Conservation (phyloP, 495 filamentous ascomycete species). For the Xylaria flabelliformis region DNA sequence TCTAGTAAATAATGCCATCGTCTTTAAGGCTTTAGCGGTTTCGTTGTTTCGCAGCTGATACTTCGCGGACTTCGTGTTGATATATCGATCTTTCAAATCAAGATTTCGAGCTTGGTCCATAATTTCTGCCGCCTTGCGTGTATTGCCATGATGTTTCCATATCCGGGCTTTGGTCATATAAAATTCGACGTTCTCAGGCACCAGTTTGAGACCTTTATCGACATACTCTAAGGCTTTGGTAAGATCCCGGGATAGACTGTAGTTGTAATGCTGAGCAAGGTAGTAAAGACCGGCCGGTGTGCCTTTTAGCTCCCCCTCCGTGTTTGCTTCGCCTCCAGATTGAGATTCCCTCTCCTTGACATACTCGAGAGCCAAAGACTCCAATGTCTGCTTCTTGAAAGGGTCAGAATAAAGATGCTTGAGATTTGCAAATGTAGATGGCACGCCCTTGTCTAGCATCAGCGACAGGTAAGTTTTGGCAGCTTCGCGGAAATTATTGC, state of each 20-base stretch:
- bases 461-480: slow-evolving; percentile 81
- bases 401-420: slow-evolving; percentile 85
- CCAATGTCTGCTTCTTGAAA: slow-evolving; percentile 76
- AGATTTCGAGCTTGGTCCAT: slow-evolving; percentile 89
- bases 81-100: slow-evolving; percentile 91
- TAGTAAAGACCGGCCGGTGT: slow-evolving; percentile 84
- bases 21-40: slow-evolving; percentile 80
- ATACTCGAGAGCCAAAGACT: slow-evolving; percentile 80
- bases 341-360: slow-evolving; percentile 59
- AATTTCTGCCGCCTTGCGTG: slow-evolving; percentile 76
- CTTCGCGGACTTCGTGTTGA: slow-evolving; percentile 97
- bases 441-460: slow-evolving; percentile 94
- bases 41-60: slow-evolving; percentile 94
- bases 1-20: slow-evolving; percentile 94
- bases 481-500: slow-evolving; percentile 79
- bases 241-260: slow-evolving; percentile 83
- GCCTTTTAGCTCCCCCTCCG: slow-evolving; percentile 69
- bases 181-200: slow-evolving; percentile 84
- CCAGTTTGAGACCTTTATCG: slow-evolving; percentile 79
- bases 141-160: slow-evolving; percentile 88
- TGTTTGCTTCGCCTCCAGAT: slow-evolving; percentile 45
- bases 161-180: slow-evolving; percentile 95
- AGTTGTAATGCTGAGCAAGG: slow-evolving; percentile 96
- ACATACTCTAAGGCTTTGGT: slow-evolving; percentile 80
- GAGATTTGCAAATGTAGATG: slow-evolving; percentile 93